phyloP scores from a whole-genome alignment of 2,329 filamentous ascomycete species.

The Ilyonectria mors-panacis region DNA sequence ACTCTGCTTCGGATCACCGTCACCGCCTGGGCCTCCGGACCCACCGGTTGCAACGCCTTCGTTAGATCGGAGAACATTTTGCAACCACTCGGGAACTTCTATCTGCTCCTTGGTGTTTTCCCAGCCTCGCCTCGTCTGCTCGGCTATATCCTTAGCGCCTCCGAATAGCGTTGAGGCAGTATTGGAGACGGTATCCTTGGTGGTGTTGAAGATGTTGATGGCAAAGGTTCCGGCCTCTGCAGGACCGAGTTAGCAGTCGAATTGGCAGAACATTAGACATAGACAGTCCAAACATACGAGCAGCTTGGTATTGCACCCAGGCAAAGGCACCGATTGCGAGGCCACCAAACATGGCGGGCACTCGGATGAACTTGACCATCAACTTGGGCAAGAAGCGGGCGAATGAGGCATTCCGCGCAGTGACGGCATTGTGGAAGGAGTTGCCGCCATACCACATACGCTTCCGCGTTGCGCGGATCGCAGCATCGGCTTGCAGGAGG shows the following conservation, averaged over 20 bases:
- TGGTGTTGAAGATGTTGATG: conserved; percentile 79
- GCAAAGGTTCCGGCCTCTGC: conserved; percentile 65
- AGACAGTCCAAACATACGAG: conserved; percentile 70
- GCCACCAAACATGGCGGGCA: conserved; percentile 93
- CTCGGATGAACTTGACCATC: conserved; percentile 87
- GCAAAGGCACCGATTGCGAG: conserved; percentile 88
- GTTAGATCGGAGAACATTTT: conserved; percentile 76
- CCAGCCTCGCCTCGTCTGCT: conserved; percentile 86
- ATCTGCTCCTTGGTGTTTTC: conserved; percentile 85
- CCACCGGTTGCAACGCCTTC: conserved; percentile 71
- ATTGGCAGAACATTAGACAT: not conserved
- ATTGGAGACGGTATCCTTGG: conserved; percentile 78
- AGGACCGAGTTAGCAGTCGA: conserved; percentile 42
- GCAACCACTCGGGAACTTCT: conserved; percentile 82
- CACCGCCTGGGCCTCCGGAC: conserved; percentile 63
- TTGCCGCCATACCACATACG: conserved; percentile 86
- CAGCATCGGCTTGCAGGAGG: conserved; percentile 76
- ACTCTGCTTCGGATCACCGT: conserved; percentile 70
- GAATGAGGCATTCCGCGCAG: conserved; percentile 75
- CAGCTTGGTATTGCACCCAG: conserved; percentile 96
- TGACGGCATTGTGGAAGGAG: conserved; percentile 85
- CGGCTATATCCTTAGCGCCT: conserved; percentile 80
- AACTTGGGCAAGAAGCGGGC: conserved; percentile 83
- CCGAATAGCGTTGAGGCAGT: conserved; percentile 80
- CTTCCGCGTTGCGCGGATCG: conserved; percentile 72